Base-by-base conservation (phyloP, 192 early-diverging fungal species). In the Coemansia sp. region DNA sequence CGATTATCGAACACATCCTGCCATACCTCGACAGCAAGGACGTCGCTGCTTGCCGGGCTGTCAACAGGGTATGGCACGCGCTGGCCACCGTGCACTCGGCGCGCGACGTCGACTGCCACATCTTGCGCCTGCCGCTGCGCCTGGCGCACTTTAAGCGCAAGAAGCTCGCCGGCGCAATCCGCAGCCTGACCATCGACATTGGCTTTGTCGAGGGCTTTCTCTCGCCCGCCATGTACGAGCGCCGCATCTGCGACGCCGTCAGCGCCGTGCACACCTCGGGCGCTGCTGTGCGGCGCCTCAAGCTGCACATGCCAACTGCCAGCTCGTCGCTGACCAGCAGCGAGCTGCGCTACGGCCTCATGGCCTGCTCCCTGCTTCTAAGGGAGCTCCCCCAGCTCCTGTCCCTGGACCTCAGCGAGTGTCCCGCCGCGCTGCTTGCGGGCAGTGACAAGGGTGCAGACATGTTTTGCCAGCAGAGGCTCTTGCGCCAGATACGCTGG, bases 361-460 rank as follows among this genome's bases (percentile, higher is more conserved):
- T 60, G 52, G 72, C 72, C 5, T 48, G 64, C 24, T 32, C 35
- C 32, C 26, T 25, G 47, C 51, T 76, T 15, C 43, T 64, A 28
- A 41, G 49, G 26, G 56, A 51, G 26, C 55, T 76, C 30, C 60
- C 57, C 10, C 24, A 37, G 13, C 45, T 76, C 39, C 11, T 35
- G 8, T 34, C 53, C n/a, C 57, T 76, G 18, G 72, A 76, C 33
- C 46, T 76, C 17, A 53, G 66, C 61, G 65, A 76, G 26, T 76
- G 72, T 23, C 60, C 64, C 7, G 58, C 47, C 10, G 32, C 57
- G 1, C 46, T 76, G 15, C 47, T 74, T 17, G 37, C 33, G 1
- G 5, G 50, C 30, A 22, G 13, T 10, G 18, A 35, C n/a, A 25
- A 46, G 3, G 23, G 29, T 2, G 34, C 35, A 36, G 20, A 15